phyloP scores from a whole-genome alignment of 306 rosid species.

The Begonia masoniana region DNA sequence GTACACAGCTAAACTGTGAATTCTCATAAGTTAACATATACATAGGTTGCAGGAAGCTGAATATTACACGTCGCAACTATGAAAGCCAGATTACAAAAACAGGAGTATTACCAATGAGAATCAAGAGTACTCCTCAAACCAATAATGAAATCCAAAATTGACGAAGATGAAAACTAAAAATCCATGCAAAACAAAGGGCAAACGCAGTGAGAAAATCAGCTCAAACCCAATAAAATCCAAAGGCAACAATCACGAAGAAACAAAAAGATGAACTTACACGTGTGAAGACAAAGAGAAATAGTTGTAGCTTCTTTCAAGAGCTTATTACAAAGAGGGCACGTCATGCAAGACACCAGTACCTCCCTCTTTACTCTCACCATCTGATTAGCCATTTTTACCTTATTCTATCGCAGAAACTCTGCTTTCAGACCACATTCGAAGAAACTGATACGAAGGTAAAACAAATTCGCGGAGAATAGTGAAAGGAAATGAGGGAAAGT shows the following conservation, averaged over 20 bases:
- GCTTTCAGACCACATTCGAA: conserved; percentile 17
- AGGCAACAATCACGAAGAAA: neutral
- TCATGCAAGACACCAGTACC: conserved; percentile 72
- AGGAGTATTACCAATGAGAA: conserved; percentile 6
- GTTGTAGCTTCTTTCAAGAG: conserved; percentile 80
- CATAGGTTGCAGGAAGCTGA: neutral
- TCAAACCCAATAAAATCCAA: neutral
- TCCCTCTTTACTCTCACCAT: conserved; percentile 57
- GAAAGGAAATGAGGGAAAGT: neutral
- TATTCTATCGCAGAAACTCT: neutral
- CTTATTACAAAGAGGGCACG: conserved; percentile 82
- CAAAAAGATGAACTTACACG: conserved; percentile 39
- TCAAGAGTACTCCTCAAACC: conserved; percentile 1
- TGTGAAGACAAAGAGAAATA: conserved; percentile 86
- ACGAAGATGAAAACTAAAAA: conserved; percentile 5
- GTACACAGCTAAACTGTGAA: no score
- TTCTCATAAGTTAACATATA: no score
- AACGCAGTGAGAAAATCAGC: conserved; percentile 20
- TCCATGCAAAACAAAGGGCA: conserved; percentile 8
- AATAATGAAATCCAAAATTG: conserved; percentile 1
- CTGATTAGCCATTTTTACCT: conserved; percentile 28
- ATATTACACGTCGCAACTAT: conserved; percentile 1
- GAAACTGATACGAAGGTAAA: conserved; percentile 4
- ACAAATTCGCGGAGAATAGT: neutral
- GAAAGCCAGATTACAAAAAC: neutral